phyloP scores from a whole-genome alignment of 768 basidiomycete species.

The Xerocomellus chrysenteron region DNA sequence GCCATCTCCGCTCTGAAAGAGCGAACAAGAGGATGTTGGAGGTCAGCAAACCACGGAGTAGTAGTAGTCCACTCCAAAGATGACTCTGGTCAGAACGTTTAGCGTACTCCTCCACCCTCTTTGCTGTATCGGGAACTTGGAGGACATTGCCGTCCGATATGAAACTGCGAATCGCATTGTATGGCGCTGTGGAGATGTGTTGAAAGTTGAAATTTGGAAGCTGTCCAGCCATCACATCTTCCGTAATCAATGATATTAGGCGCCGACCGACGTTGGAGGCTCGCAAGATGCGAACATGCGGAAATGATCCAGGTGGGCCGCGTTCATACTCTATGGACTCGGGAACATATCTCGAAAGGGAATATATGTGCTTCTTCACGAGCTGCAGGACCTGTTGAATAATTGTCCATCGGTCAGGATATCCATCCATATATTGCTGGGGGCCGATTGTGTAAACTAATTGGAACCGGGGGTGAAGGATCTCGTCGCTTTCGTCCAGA shows the following conservation, averaged over 20 bases:
- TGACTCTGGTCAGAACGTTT: background rate
- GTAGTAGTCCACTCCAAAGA: background rate
- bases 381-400: slow-evolving; percentile 26
- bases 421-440: slow-evolving; percentile 20
- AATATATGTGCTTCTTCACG: background rate
- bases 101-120: slow-evolving; percentile 2
- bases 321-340: background rate
- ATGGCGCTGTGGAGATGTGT: background rate
- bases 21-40: slow-evolving; percentile 24
- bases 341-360: background rate
- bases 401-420: slow-evolving; percentile 30
- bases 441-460: slow-evolving; percentile 25
- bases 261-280: background rate
- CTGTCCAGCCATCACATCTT: slow-evolving; percentile 8
- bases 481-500: slow-evolving; percentile 23
- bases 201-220: slow-evolving; percentile 12
- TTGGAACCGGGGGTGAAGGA: slow-evolving; percentile 22
- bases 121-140: background rate
- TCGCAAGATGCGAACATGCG: slow-evolving; percentile 1
- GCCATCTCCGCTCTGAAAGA: slow-evolving; percentile 32
- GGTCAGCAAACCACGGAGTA: slow-evolving; percentile 33
- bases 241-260: background rate
- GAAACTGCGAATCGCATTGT: slow-evolving; percentile 10
- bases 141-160: slow-evolving; percentile 6
- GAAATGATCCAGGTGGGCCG: slow-evolving; percentile 5